Conservation (phyloP, 2,329 filamentous ascomycete genomes). For the Exophiala alcalophila region DNA sequence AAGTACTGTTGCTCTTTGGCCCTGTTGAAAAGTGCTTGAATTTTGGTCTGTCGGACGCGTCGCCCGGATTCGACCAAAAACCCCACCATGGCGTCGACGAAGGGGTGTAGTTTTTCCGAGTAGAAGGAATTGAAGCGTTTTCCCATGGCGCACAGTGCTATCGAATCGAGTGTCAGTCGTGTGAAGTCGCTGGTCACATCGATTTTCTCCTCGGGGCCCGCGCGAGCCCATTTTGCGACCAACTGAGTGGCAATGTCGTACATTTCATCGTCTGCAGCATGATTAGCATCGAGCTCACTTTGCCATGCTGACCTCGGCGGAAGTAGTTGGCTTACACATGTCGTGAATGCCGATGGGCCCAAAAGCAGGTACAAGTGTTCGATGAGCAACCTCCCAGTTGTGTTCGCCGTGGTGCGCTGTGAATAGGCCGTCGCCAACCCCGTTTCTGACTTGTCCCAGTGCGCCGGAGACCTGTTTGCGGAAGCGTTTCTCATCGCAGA, state of each 20-base stretch:
- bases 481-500: slow-evolving; percentile 66
- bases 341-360: slow-evolving; percentile 44
- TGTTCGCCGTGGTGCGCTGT: slow-evolving; percentile 51
- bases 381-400: slow-evolving; percentile 64
- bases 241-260: slow-evolving; percentile 40
- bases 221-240: slow-evolving; percentile 43
- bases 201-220: slow-evolving; percentile 57
- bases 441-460: slow-evolving; percentile 57
- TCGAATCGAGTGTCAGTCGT: slow-evolving; percentile 68
- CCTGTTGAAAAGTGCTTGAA: slow-evolving; percentile 38
- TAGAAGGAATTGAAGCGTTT: slow-evolving; percentile 76
- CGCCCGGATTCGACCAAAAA: slow-evolving; percentile 57
- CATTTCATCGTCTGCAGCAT: slow-evolving; percentile 19
- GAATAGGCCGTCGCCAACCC: slow-evolving; percentile 64
- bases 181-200: slow-evolving; percentile 66
- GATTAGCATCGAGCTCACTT: slow-evolving; percentile 11
- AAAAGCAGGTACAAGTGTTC: slow-evolving; percentile 47
- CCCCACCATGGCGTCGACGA: slow-evolving; percentile 65
- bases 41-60: slow-evolving; percentile 48
- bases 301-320: background rate
- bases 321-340: slow-evolving; percentile 41
- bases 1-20: slow-evolving; percentile 17
- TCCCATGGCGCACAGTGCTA: slow-evolving; percentile 69
- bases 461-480: slow-evolving; percentile 54
- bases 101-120: slow-evolving; percentile 65